Evolutionary conservation across 1,284 basidiomycete genomes (phyloP), one percentile per base, ranked within the genome.

Genomic region (Ceratobasidium sp.): DNA sequence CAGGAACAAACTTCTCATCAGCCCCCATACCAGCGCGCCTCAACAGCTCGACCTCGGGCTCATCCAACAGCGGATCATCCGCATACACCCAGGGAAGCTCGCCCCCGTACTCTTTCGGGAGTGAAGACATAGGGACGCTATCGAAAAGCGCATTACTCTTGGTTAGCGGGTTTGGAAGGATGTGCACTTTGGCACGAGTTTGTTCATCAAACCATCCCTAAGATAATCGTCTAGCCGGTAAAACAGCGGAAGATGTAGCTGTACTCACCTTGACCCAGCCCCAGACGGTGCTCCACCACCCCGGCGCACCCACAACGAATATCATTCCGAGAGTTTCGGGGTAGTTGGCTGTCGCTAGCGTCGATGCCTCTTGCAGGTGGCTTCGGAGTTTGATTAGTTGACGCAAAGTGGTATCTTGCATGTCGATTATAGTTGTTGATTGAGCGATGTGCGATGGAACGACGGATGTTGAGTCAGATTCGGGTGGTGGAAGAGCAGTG

Each of bases 251-350:
- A 28, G 12, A 42, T 26, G 18, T 23, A 40, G 18, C 39, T 26
- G 63, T 33, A 44, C 85, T 68, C 72, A 91, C 92, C 87, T 93
- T 93, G 82, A 95, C 88, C 93, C 93, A 95, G 23, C 88, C 88
- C 94, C 93, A 95, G 26, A 94, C 87, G 0, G 91, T 93, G 0
- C 91, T 89, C 83, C 94, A 94, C 86, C 93, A 95, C 0, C 89
- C 86, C 0, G 94, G 94, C 0, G 92, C 90, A 79, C 94, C 94
- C 60, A 95, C 90, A 75, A 95, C 86, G 28, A 88, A 91, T 80
- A 82, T 82, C 46, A 68, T 77, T 33, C 82, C 83, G 40, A 84
- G 81, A 0, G 83, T 84, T 84, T 95, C 94, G 1, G 94, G 93
- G 82, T 94, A 95, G 81, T 94, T 92, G 23, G 92, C 92, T 0